Conservation (phyloP, 352 stramenopile species). For the Pythium diclinum region DNA sequence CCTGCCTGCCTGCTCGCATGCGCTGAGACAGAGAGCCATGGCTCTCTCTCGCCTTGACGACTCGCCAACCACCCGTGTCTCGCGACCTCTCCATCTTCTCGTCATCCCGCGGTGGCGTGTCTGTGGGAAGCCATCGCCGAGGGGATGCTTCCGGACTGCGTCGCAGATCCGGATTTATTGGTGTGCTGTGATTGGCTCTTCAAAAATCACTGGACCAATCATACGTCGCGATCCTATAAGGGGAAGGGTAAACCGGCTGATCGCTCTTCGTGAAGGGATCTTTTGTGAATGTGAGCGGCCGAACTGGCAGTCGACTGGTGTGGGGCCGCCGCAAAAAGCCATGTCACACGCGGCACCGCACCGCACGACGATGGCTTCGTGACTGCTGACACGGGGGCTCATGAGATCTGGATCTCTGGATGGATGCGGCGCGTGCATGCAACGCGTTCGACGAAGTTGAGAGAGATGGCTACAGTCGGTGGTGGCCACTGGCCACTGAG, state of each 20-base stretch:
- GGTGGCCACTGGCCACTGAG: neutral
- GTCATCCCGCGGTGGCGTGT: conserved; percentile 9
- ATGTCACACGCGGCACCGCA: conserved; percentile 9
- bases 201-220: neutral
- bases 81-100: neutral
- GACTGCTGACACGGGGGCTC: neutral
- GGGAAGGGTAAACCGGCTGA: neutral
- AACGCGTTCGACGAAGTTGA: neutral
- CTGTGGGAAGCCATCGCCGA: conserved; percentile 4
- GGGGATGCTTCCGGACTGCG: conserved; percentile 4
- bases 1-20: conserved; percentile 7
- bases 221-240: neutral
- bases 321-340: neutral
- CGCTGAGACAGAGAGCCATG: conserved; percentile 26
- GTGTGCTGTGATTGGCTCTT: conserved; percentile 3
- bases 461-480: neutral
- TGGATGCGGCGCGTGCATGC: neutral
- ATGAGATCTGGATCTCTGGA: neutral
- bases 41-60: neutral
- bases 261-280: neutral
- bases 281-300: neutral
- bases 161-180: conserved; percentile 23
- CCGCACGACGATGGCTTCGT: neutral
- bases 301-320: neutral
- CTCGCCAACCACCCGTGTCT: conserved; percentile 16